Conservation (phyloP, 768 basidiomycete genomes). For the Pleurotus tuber-regium region DNA sequence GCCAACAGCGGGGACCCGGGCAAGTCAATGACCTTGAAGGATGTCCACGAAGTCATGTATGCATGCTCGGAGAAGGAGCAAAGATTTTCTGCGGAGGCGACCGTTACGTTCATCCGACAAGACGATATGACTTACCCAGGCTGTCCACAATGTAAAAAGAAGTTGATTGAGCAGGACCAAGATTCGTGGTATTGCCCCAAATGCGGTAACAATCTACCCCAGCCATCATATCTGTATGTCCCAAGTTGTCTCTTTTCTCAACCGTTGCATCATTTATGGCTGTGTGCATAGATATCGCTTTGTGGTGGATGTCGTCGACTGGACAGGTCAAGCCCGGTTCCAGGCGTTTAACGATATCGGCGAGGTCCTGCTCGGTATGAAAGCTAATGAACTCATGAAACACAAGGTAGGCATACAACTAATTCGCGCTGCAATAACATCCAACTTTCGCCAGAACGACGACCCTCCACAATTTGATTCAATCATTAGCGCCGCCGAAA, state of each 20-base stretch:
- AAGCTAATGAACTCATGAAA: neutral
- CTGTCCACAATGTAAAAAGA: neutral
- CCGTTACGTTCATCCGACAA: neutral
- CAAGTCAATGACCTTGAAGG: neutral
- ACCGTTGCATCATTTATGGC: neutral
- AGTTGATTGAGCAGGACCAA: neutral
- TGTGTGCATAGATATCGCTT: neutral
- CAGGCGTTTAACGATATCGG: neutral
- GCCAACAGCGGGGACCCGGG: neutral
- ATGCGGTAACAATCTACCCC: neutral
- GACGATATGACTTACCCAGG: neutral
- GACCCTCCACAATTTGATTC: neutral
- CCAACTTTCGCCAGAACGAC: too few species aligned
- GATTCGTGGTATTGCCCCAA: neutral
- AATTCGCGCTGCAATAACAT: too few species aligned
- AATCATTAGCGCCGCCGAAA: neutral
- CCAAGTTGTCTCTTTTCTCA: neutral
- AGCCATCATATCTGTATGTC: neutral
- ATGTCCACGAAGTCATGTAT: neutral
- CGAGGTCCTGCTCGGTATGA: neutral
- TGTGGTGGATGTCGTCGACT: neutral
- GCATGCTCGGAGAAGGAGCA: neutral
- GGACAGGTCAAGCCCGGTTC: neutral
- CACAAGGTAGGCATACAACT: neutral
- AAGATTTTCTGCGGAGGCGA: neutral